Evolutionary conservation across 1,284 basidiomycete genomes (phyloP), one percentile per base, ranked within the genome.

Genomic region (Entoloma clypeatum): DNA sequence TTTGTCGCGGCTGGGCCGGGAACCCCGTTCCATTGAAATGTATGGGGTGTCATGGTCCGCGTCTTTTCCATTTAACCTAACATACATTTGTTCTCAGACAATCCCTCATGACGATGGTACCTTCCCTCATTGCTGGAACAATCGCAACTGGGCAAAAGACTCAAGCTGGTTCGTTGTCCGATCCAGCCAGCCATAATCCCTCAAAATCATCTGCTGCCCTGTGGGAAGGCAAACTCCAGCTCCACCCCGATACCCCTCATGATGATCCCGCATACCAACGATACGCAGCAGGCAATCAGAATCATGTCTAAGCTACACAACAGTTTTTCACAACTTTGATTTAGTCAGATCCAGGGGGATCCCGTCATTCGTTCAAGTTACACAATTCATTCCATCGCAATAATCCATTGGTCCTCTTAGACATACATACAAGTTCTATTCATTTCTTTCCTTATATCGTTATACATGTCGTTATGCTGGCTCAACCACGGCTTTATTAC

Each of bases 101-200:
- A 3, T 74, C 88, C 4, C 66, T 94, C 22, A 72, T 95, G 68
- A 81, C 90, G 3, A 94, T 95, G 87, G 81, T 92, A 0, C 93
- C 92, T 7, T 84, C 86, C 0, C 62, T 96, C 13, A 80, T 96
- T 49, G 84, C 86, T 17, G 84, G 89, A 6, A 85, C 89, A 5
- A 81, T 95, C 34, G 92, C 86, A 44, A 87, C 87, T 36, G 87
- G 89, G 29, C 84, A 82, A 71, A 68, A 74, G 26, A 84, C 66
- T 39, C 70, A 75, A 36, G 60, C 58, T 2, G 79, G 78, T 5
- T 77, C 76, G 1, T 69, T 90, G 7, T 81, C 79, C 3, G 84
- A 92, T 59, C 88, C 90, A 7, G 80, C 86, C 7, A 71, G 75
- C 24, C 67, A 71, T 39, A 87, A 92, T 59, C 90, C 89, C 2